Percentiles rank a stretch among this genome's conserved stretches.
Evolutionary conservation across 164 flowering plant genomes (phyloP).

Genomic region (Tetrastigma voinierianum): DNA sequence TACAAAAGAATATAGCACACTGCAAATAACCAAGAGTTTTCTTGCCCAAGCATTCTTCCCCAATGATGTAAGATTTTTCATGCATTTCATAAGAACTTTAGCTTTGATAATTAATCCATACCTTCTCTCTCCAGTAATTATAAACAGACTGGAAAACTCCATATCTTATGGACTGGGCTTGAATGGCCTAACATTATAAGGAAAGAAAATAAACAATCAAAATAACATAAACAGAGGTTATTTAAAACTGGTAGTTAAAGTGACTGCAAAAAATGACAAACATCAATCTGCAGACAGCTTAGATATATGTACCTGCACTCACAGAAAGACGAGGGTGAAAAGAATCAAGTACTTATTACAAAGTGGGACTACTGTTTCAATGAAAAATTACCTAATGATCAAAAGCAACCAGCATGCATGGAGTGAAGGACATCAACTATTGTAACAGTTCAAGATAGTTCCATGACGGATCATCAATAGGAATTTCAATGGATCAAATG

Average conservation of each 20-base stretch:
- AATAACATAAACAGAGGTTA: not conserved
- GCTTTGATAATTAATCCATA: slow-evolving; percentile 15
- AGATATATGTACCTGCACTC: too few relatives aligned
- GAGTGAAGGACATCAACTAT: too few relatives aligned
- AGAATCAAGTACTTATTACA: too few relatives aligned
- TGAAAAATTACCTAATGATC: too few relatives aligned
- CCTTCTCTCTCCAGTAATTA: slow-evolving; percentile 92
- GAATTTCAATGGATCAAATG: too few relatives aligned
- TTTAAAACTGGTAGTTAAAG: not conserved
- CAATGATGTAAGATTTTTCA: not conserved
- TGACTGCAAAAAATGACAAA: not conserved
- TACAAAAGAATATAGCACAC: not conserved
- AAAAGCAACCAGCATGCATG: too few relatives aligned
- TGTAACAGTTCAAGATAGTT: too few relatives aligned
- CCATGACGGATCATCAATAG: too few relatives aligned
- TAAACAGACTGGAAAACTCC: slow-evolving; percentile 69
- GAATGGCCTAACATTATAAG: slow-evolving; percentile 57
- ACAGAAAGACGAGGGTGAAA: too few relatives aligned
- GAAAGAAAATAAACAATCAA: slow-evolving; percentile 10
- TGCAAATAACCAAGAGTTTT: not conserved
- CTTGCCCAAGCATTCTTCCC: not conserved
- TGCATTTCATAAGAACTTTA: not conserved
- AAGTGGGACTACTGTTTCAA: too few relatives aligned
- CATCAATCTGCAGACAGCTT: not conserved
- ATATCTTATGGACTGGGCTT: slow-evolving; percentile 55